A percentile compares a stretch with the other conserved stretches of the same genome.
These are phyloP conservation scores for Xenosphaeropsis pyriputrescens DNA, from an alignment of 2,329 filamentous ascomycete species.

Conservation along the genomic window DNA sequence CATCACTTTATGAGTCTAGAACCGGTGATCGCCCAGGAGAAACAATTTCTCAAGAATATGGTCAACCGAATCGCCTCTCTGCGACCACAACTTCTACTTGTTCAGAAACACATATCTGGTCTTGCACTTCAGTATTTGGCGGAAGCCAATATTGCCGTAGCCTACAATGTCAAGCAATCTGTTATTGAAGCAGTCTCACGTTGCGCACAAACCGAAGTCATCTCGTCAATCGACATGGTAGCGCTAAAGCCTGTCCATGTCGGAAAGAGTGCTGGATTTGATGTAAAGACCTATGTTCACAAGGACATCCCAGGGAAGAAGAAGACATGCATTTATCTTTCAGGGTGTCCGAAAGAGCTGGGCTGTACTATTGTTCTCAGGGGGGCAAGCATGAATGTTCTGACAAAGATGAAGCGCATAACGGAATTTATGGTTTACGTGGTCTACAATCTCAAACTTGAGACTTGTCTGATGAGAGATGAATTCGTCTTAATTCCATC, in stretches of 20 bases:
- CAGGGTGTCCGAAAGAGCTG: slow-evolving; percentile 75
- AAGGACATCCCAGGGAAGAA: slow-evolving; percentile 57
- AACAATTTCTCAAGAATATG: slow-evolving; percentile 81
- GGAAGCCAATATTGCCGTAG: slow-evolving; percentile 80
- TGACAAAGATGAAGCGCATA: slow-evolving; percentile 77
- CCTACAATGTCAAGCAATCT: slow-evolving; percentile 91
- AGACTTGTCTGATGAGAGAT: slow-evolving; percentile 87
- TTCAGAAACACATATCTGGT: slow-evolving; percentile 84
- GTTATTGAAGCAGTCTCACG: slow-evolving; percentile 91
- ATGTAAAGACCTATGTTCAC: slow-evolving; percentile 90
- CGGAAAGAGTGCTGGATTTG: slow-evolving; percentile 73
- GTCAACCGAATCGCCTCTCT: slow-evolving; percentile 83
- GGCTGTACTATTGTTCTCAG: slow-evolving; percentile 90
- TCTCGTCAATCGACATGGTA: slow-evolving; percentile 90
- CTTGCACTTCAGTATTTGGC: slow-evolving; percentile 79
- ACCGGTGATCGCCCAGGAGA: slow-evolving; percentile 91
- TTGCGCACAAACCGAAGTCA: slow-evolving; percentile 81
- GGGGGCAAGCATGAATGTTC: slow-evolving; percentile 55
- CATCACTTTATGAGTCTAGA: slow-evolving; percentile 96
- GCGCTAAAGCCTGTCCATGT: slow-evolving; percentile 60
- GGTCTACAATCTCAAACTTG: slow-evolving; percentile 91
- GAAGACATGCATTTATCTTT: slow-evolving; percentile 93
- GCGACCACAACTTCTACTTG: slow-evolving; percentile 73
- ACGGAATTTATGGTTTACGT: slow-evolving; percentile 99
- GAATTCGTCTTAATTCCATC: slow-evolving; percentile 76